These are phyloP conservation scores for Vickermania ingenoplastis DNA, from an alignment of 208 protist species.

Conservation along the genomic window DNA sequence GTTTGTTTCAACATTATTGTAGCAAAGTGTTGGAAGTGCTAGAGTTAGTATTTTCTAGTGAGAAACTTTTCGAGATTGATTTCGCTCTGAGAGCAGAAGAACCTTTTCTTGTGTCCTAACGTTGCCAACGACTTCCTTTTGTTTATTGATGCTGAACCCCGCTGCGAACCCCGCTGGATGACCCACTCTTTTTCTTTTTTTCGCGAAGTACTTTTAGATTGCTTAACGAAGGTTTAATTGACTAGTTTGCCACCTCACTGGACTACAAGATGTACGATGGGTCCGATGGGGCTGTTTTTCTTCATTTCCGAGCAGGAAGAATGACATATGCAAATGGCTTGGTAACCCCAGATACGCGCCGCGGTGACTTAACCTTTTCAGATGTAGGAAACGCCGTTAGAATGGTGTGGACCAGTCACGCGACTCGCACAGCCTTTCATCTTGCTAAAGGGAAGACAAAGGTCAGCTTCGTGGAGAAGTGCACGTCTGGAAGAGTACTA, in stretches of 20 bases:
- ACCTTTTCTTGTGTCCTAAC: too few relatives aligned
- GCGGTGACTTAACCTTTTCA: conserved; percentile 45
- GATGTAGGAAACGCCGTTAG: conserved; percentile 19
- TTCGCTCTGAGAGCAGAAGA: too few relatives aligned
- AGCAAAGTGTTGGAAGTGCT: too few relatives aligned
- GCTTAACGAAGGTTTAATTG: conserved; percentile 6
- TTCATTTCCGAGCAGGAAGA: conserved; percentile 65
- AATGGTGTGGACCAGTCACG: conserved; percentile 27
- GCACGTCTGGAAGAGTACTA: conserved; percentile 62
- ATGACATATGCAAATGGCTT: conserved; percentile 53
- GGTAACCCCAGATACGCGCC: conserved; percentile 38
- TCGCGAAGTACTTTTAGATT: conserved; percentile 4
- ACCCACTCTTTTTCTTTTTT: conserved; percentile 4
- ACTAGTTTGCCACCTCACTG: not conserved
- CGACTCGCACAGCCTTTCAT: conserved; percentile 14
- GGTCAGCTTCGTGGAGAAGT: conserved; percentile 44
- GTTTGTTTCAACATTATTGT: too few relatives aligned
- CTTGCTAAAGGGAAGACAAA: conserved; percentile 10
- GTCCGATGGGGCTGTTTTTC: conserved; percentile 4
- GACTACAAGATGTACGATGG: conserved; percentile 4
- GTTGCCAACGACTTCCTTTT: too few relatives aligned
- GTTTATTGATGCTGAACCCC: too few relatives aligned
- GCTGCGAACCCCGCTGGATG: too few relatives aligned
- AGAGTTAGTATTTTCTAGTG: too few relatives aligned
- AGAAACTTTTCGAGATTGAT: too few relatives aligned